phyloP scores from a whole-genome alignment of 2,329 filamentous ascomycete genomes.

The Magnaporthales sp. region DNA sequence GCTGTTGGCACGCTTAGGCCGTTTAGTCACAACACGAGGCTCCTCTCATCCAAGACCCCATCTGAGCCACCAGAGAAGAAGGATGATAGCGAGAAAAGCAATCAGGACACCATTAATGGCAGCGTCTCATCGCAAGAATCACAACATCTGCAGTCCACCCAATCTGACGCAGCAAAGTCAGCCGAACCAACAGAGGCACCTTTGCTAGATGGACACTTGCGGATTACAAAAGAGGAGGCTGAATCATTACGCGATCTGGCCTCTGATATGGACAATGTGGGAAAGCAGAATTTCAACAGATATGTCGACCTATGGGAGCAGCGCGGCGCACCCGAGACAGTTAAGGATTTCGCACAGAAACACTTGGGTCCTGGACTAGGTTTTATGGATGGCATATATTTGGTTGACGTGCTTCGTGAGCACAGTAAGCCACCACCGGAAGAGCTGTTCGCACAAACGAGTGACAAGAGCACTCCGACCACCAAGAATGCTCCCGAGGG shows the following conservation, averaged over 20 bases:
- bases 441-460: background rate
- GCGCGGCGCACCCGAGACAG: background rate
- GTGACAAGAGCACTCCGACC: background rate
- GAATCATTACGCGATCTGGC: background rate
- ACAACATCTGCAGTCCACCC: background rate
- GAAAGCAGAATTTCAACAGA: background rate
- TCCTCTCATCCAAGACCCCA: slow-evolving; percentile 7
- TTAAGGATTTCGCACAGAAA: background rate
- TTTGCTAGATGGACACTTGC: background rate
- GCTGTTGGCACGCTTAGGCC: slow-evolving; percentile 1
- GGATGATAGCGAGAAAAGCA: background rate
- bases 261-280: background rate
- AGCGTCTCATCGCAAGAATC: too few relatives aligned
- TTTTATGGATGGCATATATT: background rate
- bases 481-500: background rate
- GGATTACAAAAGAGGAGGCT: background rate
- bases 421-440: background rate
- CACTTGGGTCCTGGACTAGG: background rate
- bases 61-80: background rate
- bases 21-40: slow-evolving; percentile 4
- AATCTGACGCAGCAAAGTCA: slow-evolving; percentile 8
- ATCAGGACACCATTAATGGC: too few relatives aligned
- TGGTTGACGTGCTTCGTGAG: background rate
- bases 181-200: slow-evolving; percentile 1
- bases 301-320: background rate